Percentiles rank a stretch among this genome's conserved stretches.
Evolutionary conservation across 78 protist species (phyloP).

Genomic region (Paulinella micropora): DNA sequence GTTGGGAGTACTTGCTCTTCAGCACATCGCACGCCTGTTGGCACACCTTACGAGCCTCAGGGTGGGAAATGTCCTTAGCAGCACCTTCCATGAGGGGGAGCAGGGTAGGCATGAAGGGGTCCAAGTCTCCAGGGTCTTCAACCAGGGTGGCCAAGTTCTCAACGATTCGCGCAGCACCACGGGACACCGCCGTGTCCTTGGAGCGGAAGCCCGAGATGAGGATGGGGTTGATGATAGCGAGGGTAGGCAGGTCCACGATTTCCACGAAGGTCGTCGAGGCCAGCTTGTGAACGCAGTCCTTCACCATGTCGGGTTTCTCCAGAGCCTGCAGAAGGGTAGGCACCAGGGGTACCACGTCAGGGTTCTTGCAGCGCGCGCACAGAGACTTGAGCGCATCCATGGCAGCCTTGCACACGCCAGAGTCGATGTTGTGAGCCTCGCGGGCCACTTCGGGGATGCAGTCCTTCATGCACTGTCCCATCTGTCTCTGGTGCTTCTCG

Average conservation of each 20-base stretch:
- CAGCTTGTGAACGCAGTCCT: constrained; percentile 41
- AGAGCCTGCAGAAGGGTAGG: constrained; percentile 27
- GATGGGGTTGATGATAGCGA: constrained; percentile 31
- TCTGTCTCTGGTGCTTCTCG: not conserved
- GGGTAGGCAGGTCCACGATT: constrained; percentile 30
- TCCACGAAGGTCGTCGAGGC: constrained; percentile 42
- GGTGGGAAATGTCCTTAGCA: constrained; percentile 37
- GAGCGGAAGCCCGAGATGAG: constrained; percentile 39
- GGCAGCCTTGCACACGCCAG: too few species aligned
- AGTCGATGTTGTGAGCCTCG: too few species aligned
- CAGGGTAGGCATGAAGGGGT: constrained; percentile 46
- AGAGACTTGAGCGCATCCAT: too few species aligned
- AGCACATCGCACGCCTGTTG: constrained; percentile 5
- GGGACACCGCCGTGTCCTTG: constrained; percentile 18
- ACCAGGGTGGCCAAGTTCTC: constrained; percentile 50
- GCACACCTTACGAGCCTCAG: constrained; percentile 48
- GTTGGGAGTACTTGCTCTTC: not conserved
- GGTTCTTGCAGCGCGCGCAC: too few species aligned
- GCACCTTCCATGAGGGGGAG: constrained; percentile 39
- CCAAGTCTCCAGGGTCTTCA: constrained; percentile 41
- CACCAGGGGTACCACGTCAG: too few species aligned
- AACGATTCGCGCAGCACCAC: constrained; percentile 35
- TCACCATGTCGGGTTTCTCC: constrained; percentile 23
- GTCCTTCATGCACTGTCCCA: not conserved
- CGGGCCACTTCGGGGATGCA: not conserved